Base-by-base conservation (phyloP, 768 basidiomycete species). In the Panaeolus cyanescens region DNA sequence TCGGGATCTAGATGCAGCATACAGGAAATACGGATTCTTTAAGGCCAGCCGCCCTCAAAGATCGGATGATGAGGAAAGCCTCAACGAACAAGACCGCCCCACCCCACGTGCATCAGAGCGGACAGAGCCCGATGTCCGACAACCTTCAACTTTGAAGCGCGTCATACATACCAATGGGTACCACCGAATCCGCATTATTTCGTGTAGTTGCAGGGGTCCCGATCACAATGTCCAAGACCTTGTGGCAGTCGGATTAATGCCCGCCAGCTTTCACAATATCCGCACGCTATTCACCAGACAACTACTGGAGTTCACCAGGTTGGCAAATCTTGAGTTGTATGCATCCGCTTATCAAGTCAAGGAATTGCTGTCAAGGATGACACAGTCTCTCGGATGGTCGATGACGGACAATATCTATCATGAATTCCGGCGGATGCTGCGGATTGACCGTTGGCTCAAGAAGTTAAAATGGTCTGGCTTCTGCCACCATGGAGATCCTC, bases 391-490 rank as follows among this genome's bases (percentile, higher is more conserved):
- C 0, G 45, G 50, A 12, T 58, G 20, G 3, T 12, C 22, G 1
- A 22, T 40, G 8, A 36, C 58, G 15, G 30, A 50, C 1, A 53
- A 74, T 34, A 32, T 62, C 0, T 72, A 73, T 22, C 1, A 59
- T 5, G 70, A 70, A 10, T 33, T 72, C 1, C 40, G 67, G 0
- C 28, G 67, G 10, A 32, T 67, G 4, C 28, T 63, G 0, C 13
- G 66, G 1, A 10, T 65, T 19, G 73, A 71, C 71, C 0, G 53
- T 0, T 15, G 67, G 6, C 5, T 71, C 0, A 67, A 72, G 22
- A 39, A 67, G 10, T 5, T 62, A 0, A 74, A 72, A 56, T 68
- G 67, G 64, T 36, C 39, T 4, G 65, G 64, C 0, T 67, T 64
- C 4, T 56, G 53, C 0, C 59, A 68, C 42, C 19, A 36, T 2